phyloP scores from a whole-genome alignment of 352 stramenopile species.

The Pythium coloratum region DNA sequence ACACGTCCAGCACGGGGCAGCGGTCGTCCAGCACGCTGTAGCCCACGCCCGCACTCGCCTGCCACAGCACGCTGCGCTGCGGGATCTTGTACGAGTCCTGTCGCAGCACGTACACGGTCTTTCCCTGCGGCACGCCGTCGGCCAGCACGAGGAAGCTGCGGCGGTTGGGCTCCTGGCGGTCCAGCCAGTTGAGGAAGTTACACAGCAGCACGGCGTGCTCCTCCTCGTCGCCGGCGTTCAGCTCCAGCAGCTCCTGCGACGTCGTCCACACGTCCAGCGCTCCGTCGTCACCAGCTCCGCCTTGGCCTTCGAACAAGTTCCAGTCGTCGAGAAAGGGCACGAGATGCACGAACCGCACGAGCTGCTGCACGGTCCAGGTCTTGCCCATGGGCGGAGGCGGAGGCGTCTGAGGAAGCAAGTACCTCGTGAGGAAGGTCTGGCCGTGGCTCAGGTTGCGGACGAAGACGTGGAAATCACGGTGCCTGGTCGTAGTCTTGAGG shows the following conservation, averaged over 20 bases:
- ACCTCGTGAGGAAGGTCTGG: slow-evolving; percentile 68
- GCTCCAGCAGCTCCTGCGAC: slow-evolving; percentile 89
- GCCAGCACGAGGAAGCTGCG: slow-evolving; percentile 89
- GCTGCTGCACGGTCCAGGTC: slow-evolving; percentile 26
- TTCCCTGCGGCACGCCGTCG: slow-evolving; percentile 75
- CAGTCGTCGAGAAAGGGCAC: slow-evolving; percentile 92
- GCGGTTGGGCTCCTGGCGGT: slow-evolving; percentile 38
- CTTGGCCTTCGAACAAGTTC: slow-evolving; percentile 54
- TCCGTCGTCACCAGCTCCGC: slow-evolving; percentile 27
- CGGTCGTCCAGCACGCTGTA: slow-evolving; percentile 75
- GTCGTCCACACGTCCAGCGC: slow-evolving; percentile 88
- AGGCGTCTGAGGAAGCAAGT: slow-evolving; percentile 70
- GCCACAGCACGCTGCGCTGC: slow-evolving; percentile 78
- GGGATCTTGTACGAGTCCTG: slow-evolving; percentile 52
- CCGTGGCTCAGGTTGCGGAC: slow-evolving; percentile 70
- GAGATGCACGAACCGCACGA: slow-evolving; percentile 90
- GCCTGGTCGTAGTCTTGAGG: slow-evolving; percentile 26
- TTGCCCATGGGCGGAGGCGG: slow-evolving; percentile 28
- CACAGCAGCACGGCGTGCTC: slow-evolving; percentile 92
- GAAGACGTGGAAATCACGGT: slow-evolving; percentile 70
- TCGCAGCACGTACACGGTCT: slow-evolving; percentile 87
- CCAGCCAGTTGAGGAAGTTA: slow-evolving; percentile 91
- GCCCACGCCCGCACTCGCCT: slow-evolving; percentile 80
- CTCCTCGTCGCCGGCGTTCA: slow-evolving; percentile 86
- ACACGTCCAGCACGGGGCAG: slow-evolving; percentile 86